phyloP scores from a whole-genome alignment of 306 rosid species.

The Vigna nakashimae region DNA sequence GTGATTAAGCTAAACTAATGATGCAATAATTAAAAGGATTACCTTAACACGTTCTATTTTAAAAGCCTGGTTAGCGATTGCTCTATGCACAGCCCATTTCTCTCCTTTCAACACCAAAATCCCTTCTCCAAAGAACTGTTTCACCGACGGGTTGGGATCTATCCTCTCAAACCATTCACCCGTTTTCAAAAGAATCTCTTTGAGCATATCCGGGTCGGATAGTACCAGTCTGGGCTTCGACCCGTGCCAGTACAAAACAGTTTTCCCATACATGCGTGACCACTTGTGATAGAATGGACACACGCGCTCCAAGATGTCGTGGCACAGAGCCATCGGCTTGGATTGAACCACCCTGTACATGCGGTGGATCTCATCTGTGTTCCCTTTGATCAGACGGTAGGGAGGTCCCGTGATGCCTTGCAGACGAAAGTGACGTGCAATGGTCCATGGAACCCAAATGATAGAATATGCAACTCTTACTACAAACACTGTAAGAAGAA shows the following conservation, averaged over 20 bases:
- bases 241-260: conserved; percentile 63
- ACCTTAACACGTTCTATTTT: conserved; percentile 60
- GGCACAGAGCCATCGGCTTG: conserved; percentile 51
- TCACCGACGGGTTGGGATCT: conserved; percentile 34
- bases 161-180: conserved; percentile 37
- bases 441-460: conserved; percentile 54
- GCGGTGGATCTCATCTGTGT: conserved; percentile 45
- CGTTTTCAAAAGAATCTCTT: conserved; percentile 52
- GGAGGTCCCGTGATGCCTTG: conserved; percentile 66
- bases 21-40: not conserved
- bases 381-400: conserved; percentile 58
- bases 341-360: conserved; percentile 49
- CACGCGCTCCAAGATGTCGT: conserved; percentile 48
- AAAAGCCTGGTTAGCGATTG: conserved; percentile 59
- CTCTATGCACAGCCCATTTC: conserved; percentile 52
- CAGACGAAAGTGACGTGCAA: conserved; percentile 51
- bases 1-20: no score
- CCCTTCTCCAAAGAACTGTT: conserved; percentile 56
- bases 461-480: conserved; percentile 44
- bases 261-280: conserved; percentile 58
- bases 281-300: conserved; percentile 56
- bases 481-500: conserved; percentile 27
- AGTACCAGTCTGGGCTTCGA: conserved; percentile 49
- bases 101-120: conserved; percentile 44
- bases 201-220: conserved; percentile 60